phyloP scores from a whole-genome alignment of 805 yeast genomes.

The Brettanomyces nanus region DNA sequence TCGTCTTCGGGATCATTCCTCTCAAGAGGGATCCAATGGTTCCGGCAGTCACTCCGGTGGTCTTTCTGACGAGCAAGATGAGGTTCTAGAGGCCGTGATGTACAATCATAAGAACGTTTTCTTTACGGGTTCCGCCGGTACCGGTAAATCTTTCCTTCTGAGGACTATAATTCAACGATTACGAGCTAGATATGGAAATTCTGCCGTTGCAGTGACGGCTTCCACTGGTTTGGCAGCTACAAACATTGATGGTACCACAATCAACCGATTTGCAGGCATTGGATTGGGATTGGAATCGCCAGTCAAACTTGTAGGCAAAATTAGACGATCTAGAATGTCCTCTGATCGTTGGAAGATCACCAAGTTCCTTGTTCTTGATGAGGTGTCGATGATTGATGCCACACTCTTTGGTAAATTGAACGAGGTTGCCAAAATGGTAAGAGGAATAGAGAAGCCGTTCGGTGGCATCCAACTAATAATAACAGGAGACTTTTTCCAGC shows the following conservation, averaged over 20 bases:
- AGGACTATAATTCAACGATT: constrained; percentile 54
- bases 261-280: constrained; percentile 79
- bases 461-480: constrained; percentile 89
- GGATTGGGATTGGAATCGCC: constrained; percentile 63
- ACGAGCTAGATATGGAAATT: constrained; percentile 32
- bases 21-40: neutral
- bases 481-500: constrained; percentile 94
- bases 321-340: constrained; percentile 37
- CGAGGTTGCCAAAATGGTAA: constrained; percentile 49
- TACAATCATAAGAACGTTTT: constrained; percentile 47
- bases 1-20: neutral
- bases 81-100: constrained; percentile 44
- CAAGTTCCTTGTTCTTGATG: constrained; percentile 78
- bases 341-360: constrained; percentile 56
- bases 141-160: constrained; percentile 72
- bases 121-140: constrained; percentile 82
- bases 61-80: constrained; percentile 30
- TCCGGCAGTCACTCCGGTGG: neutral
- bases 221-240: constrained; percentile 96
- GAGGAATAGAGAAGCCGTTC: constrained; percentile 53
- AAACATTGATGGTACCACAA: constrained; percentile 84
- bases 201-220: constrained; percentile 79
- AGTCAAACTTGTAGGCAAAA: constrained; percentile 36
- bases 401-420: constrained; percentile 67
- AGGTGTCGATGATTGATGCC: constrained; percentile 91